Evolutionary conservation across 177 flowering plant genomes (phyloP), one percentile per base, ranked within the genome.

Genomic region (Vitis hybrid): DNA sequence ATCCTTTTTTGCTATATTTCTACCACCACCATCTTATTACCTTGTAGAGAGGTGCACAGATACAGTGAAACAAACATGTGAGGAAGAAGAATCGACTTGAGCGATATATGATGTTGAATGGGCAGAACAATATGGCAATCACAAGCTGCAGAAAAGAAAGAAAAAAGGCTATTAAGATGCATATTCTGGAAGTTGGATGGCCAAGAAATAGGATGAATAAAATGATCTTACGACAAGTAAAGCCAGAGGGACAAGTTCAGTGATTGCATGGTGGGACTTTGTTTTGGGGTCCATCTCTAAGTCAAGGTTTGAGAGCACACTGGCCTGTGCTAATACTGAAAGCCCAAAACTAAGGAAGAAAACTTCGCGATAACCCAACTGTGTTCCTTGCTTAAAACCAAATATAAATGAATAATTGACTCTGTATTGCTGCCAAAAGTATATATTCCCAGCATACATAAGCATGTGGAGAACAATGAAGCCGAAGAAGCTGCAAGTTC

Each of bases 41-140:
- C 96, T 82, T 82, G 80, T 86, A 93, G 11, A 93, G 82, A 67
- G 98, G 98, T 72, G 98, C 97, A 74, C 82, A 87, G 9, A 93
- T 68, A 63, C 93, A 84, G 77, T 80, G 94, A 57, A 83, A 82
- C 17, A 82, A 3, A 69, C 90, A 83, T 19, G 55, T 61, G 30
- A 93, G 79, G 70, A 91, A 86, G 83, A 90, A 90, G 76, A 79
- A 82, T 5, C 97, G 91, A 63, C 91, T 91, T 56, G 98, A 87
- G 19, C 88, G 91, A 71, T 84, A 88, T 40, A 91, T 70, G 73
- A 91, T 74, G 77, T 89, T 84, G 81, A 93, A 86, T n/a, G 98
- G 95, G 74, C 88, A 89, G 65, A 90, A 55, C 8, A 77, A 65
- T 51, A 87, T 72, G 51, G 61, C 50, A 68, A 85, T 51, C 11